Evolutionary conservation across 148 eudicot genomes (phyloP), one percentile per base, ranked within the genome.

Genomic region (Chenopodium formosanum): DNA sequence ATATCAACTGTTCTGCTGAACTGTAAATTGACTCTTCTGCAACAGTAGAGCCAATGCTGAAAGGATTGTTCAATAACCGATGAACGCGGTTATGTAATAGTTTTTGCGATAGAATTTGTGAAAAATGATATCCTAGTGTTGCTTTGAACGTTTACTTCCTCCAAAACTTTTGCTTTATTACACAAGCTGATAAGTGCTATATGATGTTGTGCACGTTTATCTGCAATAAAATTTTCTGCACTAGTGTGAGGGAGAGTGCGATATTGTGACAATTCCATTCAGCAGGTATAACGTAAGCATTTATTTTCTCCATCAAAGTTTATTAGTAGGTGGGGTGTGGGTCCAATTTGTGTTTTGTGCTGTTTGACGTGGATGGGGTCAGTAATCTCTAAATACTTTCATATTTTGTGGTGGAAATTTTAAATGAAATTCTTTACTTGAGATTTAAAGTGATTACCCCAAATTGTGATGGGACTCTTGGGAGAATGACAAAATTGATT

Each of bases 11-110:
- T 50, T 67, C 48, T 68, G 14, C 75, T 8, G 23, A 79, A 67
- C 14, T 56, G 22, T 37, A 72, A 58, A 58, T 9, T 46, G 78
- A 53, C 83, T 81, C 73, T 81, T 84, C 32, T 80, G 78, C 69
- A 25, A 80, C 70, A 80, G 77, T 84, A 80, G 83, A 75, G 86
- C 47, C 86, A 84, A 68, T 29, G 72, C 46, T 75, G 63, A 60
- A 73, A 22, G 60, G 11, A 34, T 19, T 22, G 20, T 56, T 20
- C 67, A 76, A 47, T 9, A 34, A 16, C n/a, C 3, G 8, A 47
- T 25, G 11, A 20, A 60, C 22, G 68, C 66, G 25, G 65, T 62
- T 62, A 62, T 62, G 25, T 74, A 64, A 16, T 50, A 81, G 79
- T 75, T 40, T 17, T 48, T 70, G 47, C 11, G 34, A 44, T 47